Percentiles rank a stretch among this genome's conserved stretches.
These are phyloP conservation scores for Artemisia princeps DNA, from an alignment of 140 eudicot species.

Conservation along the genomic window DNA sequence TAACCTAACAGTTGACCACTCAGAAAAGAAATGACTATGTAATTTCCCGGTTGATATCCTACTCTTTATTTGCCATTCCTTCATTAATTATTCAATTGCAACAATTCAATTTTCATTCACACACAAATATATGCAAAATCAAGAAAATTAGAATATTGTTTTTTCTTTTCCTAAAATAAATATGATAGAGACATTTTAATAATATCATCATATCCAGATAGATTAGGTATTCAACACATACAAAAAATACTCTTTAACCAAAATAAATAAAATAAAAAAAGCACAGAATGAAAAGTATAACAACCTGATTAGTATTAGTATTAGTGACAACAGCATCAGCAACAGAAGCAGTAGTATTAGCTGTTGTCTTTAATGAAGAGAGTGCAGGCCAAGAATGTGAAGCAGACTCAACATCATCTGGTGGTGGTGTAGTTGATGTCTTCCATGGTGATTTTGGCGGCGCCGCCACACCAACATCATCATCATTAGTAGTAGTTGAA, in stretches of 20 bases:
- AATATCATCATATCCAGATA: not conserved
- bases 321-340: not conserved
- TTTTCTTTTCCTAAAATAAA: too few relatives aligned
- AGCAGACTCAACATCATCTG: conserved; percentile 26
- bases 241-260: not conserved
- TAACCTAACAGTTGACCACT: too few relatives aligned
- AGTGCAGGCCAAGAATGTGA: conserved; percentile 63
- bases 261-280: not conserved
- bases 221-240: not conserved
- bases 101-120: too few relatives aligned
- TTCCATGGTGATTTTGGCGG: conserved; percentile 63
- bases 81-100: too few relatives aligned
- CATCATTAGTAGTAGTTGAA: not conserved
- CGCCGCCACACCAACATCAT: not conserved
- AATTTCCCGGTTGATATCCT: too few relatives aligned
- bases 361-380: conserved; percentile 23
- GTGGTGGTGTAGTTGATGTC: conserved; percentile 21
- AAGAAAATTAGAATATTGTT: too few relatives aligned
- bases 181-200: too few relatives aligned
- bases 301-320: conserved; percentile 7
- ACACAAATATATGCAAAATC: too few relatives aligned
- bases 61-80: too few relatives aligned
- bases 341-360: not conserved
- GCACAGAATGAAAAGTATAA: not conserved
- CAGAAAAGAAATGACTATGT: too few relatives aligned